A percentile compares a stretch with the other conserved stretches of the same genome.
phyloP scores from a whole-genome alignment of 1,139 yeast genomes.

The Diutina rugosa region DNA sequence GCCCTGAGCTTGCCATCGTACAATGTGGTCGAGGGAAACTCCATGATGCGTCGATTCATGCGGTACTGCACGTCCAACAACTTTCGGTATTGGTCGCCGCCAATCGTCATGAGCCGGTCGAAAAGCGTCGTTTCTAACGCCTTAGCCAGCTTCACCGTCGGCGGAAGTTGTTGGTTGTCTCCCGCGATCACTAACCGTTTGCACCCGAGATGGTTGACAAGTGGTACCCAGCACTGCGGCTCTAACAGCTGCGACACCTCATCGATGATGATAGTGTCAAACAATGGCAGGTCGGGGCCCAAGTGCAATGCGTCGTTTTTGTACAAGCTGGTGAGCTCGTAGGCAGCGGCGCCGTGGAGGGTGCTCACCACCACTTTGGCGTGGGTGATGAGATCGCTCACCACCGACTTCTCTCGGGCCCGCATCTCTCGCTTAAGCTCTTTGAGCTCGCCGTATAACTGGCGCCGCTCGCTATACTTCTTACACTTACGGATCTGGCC shows the following conservation, averaged over 20 bases:
- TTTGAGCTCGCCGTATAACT: slow-evolving; percentile 58
- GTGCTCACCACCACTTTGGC: slow-evolving; percentile 72
- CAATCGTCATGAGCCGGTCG: slow-evolving; percentile 53
- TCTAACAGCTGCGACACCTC: slow-evolving; percentile 92
- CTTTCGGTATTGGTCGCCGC: slow-evolving; percentile 34
- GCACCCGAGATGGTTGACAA: slow-evolving; percentile 51
- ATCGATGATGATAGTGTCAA: slow-evolving; percentile 80
- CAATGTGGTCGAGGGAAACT: slow-evolving; percentile 57
- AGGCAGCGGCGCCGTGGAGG: slow-evolving; percentile 76
- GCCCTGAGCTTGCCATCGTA: slow-evolving; percentile 58
- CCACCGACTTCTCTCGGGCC: slow-evolving; percentile 50
- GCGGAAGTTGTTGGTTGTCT: slow-evolving; percentile 81
- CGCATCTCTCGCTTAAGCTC: slow-evolving; percentile 57
- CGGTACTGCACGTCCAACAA: slow-evolving; percentile 69
- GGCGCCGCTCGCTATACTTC: slow-evolving; percentile 49
- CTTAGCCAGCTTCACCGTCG: slow-evolving; percentile 44
- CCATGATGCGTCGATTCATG: slow-evolving; percentile 72
- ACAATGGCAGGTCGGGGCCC: slow-evolving; percentile 25
- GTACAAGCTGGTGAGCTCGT: slow-evolving; percentile 44
- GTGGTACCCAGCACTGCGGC: slow-evolving; percentile 95
- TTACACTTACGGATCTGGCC: slow-evolving; percentile 52
- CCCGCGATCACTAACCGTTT: slow-evolving; percentile 65
- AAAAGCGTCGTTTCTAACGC: slow-evolving; percentile 55
- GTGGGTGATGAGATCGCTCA: slow-evolving; percentile 42
- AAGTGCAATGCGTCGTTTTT: slow-evolving; percentile 10